Percentiles rank a stretch among this genome's conserved stretches.
phyloP scores from a whole-genome alignment of 2,329 filamentous ascomycete species.

The Hymenoscyphus albidus region DNA sequence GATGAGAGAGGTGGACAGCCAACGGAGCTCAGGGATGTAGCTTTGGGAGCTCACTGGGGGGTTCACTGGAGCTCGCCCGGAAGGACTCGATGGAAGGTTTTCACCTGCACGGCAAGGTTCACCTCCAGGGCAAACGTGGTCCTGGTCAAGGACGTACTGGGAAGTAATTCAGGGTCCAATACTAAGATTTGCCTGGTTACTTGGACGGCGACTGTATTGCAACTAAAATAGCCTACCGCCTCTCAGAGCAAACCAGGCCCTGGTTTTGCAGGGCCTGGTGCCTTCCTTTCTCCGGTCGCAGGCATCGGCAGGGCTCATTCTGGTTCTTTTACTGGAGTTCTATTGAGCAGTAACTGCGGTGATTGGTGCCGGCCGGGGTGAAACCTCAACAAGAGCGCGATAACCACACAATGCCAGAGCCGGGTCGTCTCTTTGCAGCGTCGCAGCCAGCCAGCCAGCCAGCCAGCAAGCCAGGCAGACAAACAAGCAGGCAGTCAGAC shows the following conservation, averaged over 20 bases:
- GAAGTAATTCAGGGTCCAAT: not conserved
- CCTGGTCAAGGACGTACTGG: not conserved
- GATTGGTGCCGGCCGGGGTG: not conserved
- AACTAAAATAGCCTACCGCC: too few relatives aligned
- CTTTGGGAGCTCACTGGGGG: too few relatives aligned
- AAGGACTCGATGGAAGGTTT: too few relatives aligned
- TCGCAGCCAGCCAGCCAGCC: too few relatives aligned
- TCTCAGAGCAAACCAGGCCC: not conserved
- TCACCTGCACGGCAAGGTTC: too few relatives aligned
- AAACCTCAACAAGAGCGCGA: not conserved
- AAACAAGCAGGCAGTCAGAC: not conserved
- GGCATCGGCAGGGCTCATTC: too few relatives aligned
- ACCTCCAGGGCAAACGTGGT: not conserved
- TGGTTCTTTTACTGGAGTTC: not conserved
- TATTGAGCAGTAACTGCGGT: not conserved
- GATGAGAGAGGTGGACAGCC: too few relatives aligned
- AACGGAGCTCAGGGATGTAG: too few relatives aligned
- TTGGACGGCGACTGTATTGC: too few relatives aligned
- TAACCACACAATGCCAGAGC: not conserved
- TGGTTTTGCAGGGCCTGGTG: not conserved
- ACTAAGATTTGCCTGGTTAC: not conserved
- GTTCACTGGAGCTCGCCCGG: too few relatives aligned
- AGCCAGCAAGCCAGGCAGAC: too few relatives aligned
- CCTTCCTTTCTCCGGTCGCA: not conserved
- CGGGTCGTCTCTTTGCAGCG: not conserved